A percentile compares a stretch with the other conserved stretches of the same genome.
phyloP scores from a whole-genome alignment of 352 stramenopile genomes.

The Pythium oligandrum region DNA sequence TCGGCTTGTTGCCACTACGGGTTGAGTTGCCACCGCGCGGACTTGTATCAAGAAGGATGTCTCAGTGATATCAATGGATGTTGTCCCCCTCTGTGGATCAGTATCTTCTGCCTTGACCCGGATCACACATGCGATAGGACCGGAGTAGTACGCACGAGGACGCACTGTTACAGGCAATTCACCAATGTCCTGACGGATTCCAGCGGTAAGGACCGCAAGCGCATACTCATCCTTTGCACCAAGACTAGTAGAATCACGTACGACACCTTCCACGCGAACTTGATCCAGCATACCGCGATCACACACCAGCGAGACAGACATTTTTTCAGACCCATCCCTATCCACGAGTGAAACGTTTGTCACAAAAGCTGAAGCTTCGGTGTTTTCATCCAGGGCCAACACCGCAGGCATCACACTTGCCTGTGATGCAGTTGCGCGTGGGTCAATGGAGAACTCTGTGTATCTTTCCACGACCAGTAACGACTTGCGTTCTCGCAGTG shows the following conservation, averaged over 20 bases:
- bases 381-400: background rate
- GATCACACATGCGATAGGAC: background rate
- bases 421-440: background rate
- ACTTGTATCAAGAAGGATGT: background rate
- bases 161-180: background rate
- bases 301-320: conserved; percentile 3
- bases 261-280: background rate
- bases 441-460: background rate
- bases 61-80: background rate
- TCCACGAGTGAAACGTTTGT: conserved; percentile 2
- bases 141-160: conserved; percentile 3
- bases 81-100: background rate
- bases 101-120: too few relatives aligned
- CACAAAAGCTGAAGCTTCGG: background rate
- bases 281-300: background rate
- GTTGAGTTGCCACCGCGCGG: conserved; percentile 1
- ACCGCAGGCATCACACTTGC: background rate
- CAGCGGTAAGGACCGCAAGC: background rate
- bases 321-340: conserved; percentile 1
- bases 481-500: too few relatives aligned
- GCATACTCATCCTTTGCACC: background rate
- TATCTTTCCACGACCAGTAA: too few relatives aligned
- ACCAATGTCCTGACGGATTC: background rate
- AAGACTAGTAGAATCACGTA: too few relatives aligned
- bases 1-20: background rate